phyloP scores from a whole-genome alignment of 768 basidiomycete species.

The Pleurotus cornucopiae region DNA sequence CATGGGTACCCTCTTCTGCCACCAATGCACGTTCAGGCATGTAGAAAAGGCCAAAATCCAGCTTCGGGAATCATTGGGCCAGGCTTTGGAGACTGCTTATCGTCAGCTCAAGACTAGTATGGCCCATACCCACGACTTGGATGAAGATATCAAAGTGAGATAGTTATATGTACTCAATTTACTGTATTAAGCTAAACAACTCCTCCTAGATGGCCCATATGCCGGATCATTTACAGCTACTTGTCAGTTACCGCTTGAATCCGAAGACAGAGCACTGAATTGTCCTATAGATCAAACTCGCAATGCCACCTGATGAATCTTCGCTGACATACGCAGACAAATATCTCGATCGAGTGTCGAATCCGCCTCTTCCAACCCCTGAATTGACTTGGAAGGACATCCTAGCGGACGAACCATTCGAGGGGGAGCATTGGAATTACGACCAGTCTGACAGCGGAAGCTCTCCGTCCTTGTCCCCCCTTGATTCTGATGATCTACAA shows the following conservation, averaged over 20 bases:
- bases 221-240: constrained; percentile 69
- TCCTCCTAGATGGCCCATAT: constrained; percentile 47
- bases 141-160: constrained; percentile 59
- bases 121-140: constrained; percentile 51
- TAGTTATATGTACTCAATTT: neutral
- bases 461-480: constrained; percentile 65
- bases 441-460: constrained; percentile 49
- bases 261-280: neutral
- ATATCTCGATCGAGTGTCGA: constrained; percentile 42
- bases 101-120: constrained; percentile 45
- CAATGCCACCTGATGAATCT: constrained; percentile 41
- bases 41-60: constrained; percentile 69
- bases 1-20: neutral
- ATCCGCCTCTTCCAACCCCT: constrained; percentile 37
- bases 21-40: constrained; percentile 31
- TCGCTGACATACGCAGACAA: constrained; percentile 52
- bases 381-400: constrained; percentile 75
- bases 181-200: constrained; percentile 5
- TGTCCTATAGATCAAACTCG: constrained; percentile 46
- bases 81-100: constrained; percentile 55
- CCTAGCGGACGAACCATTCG: constrained; percentile 76
- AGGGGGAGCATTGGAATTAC: constrained; percentile 79
- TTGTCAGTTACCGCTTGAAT: constrained; percentile 39
- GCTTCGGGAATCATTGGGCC: constrained; percentile 54
- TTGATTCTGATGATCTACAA: constrained; percentile 50